Evolutionary conservation across 1,284 basidiomycete species (phyloP).

Genomic region (Cryptococcus sp.): DNA sequence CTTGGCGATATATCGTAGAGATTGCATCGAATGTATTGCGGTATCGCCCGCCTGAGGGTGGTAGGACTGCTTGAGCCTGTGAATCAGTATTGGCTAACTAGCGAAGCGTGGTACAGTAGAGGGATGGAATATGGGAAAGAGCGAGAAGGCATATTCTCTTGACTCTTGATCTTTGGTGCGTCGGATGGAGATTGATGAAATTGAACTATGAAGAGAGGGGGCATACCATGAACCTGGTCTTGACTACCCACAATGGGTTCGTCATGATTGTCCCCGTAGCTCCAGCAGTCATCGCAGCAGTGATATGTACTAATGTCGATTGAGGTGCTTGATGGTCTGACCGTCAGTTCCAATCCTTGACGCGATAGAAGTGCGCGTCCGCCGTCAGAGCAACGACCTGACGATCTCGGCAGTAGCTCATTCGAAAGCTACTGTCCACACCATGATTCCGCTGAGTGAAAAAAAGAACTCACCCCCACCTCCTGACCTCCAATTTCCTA

Average conservation of each 20-base stretch:
- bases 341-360: constrained; percentile 1
- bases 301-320: constrained; percentile 60
- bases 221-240: constrained; percentile 92
- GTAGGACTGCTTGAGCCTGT: constrained; percentile 54
- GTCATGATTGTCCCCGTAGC: constrained; percentile 84
- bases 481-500: constrained; percentile 54
- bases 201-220: neutral
- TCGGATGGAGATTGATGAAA: too few relatives aligned
- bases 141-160: too few relatives aligned
- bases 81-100: neutral
- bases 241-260: constrained; percentile 94
- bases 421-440: too few relatives aligned
- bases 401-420: neutral
- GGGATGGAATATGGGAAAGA: neutral
- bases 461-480: constrained; percentile 21
- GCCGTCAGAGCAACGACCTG: neutral
- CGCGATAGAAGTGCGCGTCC: too few relatives aligned
- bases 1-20: constrained; percentile 74
- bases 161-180: too few relatives aligned
- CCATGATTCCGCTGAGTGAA: too few relatives aligned
- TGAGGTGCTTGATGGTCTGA: constrained; percentile 21
- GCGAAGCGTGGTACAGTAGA: neutral
- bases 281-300: constrained; percentile 89
- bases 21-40: constrained; percentile 83
- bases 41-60: constrained; percentile 68